Evolutionary conservation across 2,329 filamentous ascomycete species (phyloP).

Genomic region (Aspergillus neoniger): DNA sequence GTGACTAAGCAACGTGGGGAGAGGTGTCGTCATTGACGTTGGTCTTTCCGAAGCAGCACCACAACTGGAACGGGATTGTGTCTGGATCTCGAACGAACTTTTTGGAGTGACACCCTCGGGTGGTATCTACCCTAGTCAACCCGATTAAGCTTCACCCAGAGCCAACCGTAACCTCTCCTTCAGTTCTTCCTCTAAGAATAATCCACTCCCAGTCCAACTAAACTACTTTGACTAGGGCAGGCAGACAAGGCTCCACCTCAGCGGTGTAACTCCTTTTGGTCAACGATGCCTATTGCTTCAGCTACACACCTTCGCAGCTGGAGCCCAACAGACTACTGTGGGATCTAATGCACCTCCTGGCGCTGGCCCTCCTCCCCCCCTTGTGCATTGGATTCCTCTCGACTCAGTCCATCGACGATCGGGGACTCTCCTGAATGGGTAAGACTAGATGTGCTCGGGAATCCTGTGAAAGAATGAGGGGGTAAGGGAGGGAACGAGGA

Average conservation of each 20-base stretch:
- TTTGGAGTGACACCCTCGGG: too few species aligned
- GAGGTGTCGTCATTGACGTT: not conserved
- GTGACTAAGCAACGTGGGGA: slow-evolving; percentile 6
- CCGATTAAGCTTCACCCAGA: not conserved
- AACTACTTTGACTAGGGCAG: not conserved
- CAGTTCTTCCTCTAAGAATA: not conserved
- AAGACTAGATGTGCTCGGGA: not conserved
- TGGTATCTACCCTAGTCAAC: too few species aligned
- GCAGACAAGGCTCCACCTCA: not conserved
- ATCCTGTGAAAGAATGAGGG: not conserved
- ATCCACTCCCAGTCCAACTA: too few species aligned
- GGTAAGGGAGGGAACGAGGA: too few species aligned
- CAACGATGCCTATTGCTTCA: not conserved
- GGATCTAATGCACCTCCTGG: not conserved
- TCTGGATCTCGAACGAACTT: too few species aligned
- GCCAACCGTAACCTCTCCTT: not conserved
- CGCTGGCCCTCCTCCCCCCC: not conserved
- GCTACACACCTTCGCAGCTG: not conserved
- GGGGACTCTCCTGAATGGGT: not conserved
- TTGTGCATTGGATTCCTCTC: not conserved
- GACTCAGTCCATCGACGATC: not conserved
- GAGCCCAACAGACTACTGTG: not conserved
- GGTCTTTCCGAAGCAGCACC: not conserved
- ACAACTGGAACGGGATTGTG: too few species aligned
- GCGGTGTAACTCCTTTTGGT: not conserved